Evolutionary conservation across 768 basidiomycete species (phyloP).

Genomic region (Lentinula sp.): DNA sequence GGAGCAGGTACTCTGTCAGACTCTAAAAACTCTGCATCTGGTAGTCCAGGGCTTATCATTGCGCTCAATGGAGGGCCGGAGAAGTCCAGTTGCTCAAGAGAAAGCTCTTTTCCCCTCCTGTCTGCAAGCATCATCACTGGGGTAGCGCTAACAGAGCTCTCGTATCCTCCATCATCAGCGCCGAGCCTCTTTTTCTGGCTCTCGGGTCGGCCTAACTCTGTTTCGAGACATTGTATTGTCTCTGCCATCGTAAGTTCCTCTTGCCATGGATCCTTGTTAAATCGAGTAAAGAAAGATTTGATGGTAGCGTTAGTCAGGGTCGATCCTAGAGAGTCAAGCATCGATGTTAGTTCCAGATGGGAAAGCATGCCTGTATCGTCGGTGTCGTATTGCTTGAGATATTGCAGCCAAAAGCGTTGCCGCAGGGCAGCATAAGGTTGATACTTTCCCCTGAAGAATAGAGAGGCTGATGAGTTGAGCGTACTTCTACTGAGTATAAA

Average conservation of each 20-base stretch:
- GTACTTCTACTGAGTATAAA: not conserved
- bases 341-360: slow-evolving; percentile 82
- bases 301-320: slow-evolving; percentile 80
- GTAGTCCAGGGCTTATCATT: slow-evolving; percentile 9
- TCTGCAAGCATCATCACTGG: slow-evolving; percentile 40
- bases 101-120: slow-evolving; percentile 31
- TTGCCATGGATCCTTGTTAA: slow-evolving; percentile 50
- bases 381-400: slow-evolving; percentile 84
- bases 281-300: slow-evolving; percentile 73
- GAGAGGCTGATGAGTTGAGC: not conserved
- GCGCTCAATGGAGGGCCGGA: slow-evolving; percentile 41
- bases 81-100: slow-evolving; percentile 57
- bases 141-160: slow-evolving; percentile 42
- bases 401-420: slow-evolving; percentile 86
- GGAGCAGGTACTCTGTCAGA: slow-evolving; percentile 9
- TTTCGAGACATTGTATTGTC: slow-evolving; percentile 79
- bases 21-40: slow-evolving; percentile 21
- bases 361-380: slow-evolving; percentile 75
- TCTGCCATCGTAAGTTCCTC: slow-evolving; percentile 79
- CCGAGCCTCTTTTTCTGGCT: slow-evolving; percentile 67
- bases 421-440: slow-evolving; percentile 92
- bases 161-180: slow-evolving; percentile 37
- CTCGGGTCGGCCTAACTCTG: slow-evolving; percentile 67
- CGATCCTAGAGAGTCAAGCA: slow-evolving; percentile 96
- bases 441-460: slow-evolving; percentile 69